phyloP scores from a whole-genome alignment of 805 yeast genomes.

The Metschnikowia lunata region DNA sequence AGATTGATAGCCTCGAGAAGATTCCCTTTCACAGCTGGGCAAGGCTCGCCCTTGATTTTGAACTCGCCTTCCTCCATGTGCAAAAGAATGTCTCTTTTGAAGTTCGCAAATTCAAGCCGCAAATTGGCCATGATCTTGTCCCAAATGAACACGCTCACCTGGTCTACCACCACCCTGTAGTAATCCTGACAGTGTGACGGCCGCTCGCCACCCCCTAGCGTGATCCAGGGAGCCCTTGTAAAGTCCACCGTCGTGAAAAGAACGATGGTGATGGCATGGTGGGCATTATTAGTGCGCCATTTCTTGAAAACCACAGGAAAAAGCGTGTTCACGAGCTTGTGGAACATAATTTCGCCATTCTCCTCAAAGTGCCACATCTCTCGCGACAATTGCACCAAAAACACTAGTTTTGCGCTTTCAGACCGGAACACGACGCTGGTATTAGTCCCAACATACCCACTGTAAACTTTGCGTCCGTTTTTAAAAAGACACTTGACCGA shows the following conservation, averaged over 20 bases:
- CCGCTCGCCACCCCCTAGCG: slow-evolving; percentile 66
- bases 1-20: slow-evolving; percentile 81
- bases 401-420: slow-evolving; percentile 80
- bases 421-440: slow-evolving; percentile 86
- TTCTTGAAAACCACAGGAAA: slow-evolving; percentile 83
- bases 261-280: slow-evolving; percentile 87
- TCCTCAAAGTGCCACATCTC: slow-evolving; percentile 99
- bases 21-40: slow-evolving; percentile 89
- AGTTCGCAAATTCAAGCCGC: slow-evolving; percentile 77
- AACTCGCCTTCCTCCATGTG: slow-evolving; percentile 37
- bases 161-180: slow-evolving; percentile 92
- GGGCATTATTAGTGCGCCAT: slow-evolving; percentile 85
- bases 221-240: slow-evolving; percentile 48
- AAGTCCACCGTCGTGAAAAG: slow-evolving; percentile 77
- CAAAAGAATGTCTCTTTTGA: slow-evolving; percentile 67
- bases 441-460: slow-evolving; percentile 68
- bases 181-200: slow-evolving; percentile 68
- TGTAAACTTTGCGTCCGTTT: slow-evolving; percentile 63
- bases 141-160: slow-evolving; percentile 87
- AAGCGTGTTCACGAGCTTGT: slow-evolving; percentile 85
- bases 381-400: slow-evolving; percentile 80
- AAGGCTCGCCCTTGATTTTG: slow-evolving; percentile 43
- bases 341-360: slow-evolving; percentile 90
- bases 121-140: slow-evolving; percentile 84
- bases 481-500: slow-evolving; percentile 59